Percentiles rank a stretch among this genome's conserved stretches.
phyloP scores from a whole-genome alignment of 306 rosid species.

The Pyrus communis region DNA sequence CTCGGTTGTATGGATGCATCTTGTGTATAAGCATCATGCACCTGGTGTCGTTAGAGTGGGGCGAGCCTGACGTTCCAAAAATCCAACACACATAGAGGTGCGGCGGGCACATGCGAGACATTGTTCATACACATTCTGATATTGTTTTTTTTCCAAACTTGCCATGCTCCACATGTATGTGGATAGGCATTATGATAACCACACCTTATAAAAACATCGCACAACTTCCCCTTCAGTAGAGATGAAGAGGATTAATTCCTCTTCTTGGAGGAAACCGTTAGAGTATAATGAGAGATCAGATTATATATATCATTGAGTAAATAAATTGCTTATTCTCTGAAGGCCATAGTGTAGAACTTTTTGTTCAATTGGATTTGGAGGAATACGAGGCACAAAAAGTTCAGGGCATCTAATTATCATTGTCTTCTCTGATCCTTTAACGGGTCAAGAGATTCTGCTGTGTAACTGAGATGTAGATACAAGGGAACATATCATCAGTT shows the following conservation, averaged over 20 bases:
- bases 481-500: neutral
- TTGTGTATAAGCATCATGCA: no score
- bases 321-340: neutral
- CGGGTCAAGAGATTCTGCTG: neutral
- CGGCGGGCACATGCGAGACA: neutral
- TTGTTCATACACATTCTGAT: neutral
- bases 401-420: neutral
- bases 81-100: no score
- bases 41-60: no score
- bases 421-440: neutral
- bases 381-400: conserved; percentile 1
- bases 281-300: neutral
- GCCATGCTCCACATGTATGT: neutral
- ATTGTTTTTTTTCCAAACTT: neutral
- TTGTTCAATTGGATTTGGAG: conserved; percentile 5
- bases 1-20: no score
- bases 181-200: neutral
- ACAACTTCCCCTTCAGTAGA: neutral
- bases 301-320: neutral
- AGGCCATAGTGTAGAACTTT: neutral
- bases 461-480: neutral
- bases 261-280: neutral
- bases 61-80: no score
- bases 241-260: neutral
- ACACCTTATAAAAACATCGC: neutral